phyloP scores from a whole-genome alignment of 2,329 filamentous ascomycete genomes.

The Cryphonectria naterciae region DNA sequence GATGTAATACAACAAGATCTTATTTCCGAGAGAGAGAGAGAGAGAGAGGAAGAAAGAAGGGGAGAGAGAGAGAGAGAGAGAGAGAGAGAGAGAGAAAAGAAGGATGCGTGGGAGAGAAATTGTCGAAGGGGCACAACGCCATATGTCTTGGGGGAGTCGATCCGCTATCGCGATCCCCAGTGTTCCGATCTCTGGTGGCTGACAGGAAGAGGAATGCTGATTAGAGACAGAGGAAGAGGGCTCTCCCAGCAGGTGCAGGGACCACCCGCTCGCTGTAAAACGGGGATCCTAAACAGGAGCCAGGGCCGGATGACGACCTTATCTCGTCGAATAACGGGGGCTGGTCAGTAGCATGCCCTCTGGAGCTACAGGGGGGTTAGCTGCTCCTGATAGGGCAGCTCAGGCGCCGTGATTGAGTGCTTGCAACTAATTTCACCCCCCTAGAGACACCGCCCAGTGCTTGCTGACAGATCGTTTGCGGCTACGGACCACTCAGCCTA shows the following conservation, averaged over 20 bases:
- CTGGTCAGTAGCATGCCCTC: slow-evolving; percentile 20
- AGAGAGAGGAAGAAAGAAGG: background rate
- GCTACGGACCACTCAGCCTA: background rate
- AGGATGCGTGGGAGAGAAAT: background rate
- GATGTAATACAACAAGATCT: background rate
- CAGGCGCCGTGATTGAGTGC: slow-evolving; percentile 10
- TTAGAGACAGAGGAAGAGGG: background rate
- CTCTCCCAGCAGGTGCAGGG: background rate
- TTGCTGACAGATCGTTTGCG: slow-evolving; percentile 2
- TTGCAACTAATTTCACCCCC: background rate
- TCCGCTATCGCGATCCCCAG: slow-evolving; percentile 8
- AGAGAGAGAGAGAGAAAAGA: background rate
- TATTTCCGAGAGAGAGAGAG: background rate
- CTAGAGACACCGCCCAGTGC: background rate
- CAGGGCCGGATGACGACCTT: slow-evolving; percentile 21
- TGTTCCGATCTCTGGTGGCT: slow-evolving; percentile 14
- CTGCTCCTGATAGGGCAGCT: slow-evolving; percentile 11
- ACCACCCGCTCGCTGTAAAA: background rate
- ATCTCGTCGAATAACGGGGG: slow-evolving; percentile 24
- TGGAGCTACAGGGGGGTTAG: background rate
- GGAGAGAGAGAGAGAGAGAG: background rate
- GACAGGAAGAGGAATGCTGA: slow-evolving; percentile 14
- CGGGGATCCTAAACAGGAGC: background rate
- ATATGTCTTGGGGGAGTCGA: background rate
- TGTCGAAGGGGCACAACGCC: background rate